Conservation (phyloP, 2,329 filamentous ascomycete genomes). For the Colletotrichum abscissum region DNA sequence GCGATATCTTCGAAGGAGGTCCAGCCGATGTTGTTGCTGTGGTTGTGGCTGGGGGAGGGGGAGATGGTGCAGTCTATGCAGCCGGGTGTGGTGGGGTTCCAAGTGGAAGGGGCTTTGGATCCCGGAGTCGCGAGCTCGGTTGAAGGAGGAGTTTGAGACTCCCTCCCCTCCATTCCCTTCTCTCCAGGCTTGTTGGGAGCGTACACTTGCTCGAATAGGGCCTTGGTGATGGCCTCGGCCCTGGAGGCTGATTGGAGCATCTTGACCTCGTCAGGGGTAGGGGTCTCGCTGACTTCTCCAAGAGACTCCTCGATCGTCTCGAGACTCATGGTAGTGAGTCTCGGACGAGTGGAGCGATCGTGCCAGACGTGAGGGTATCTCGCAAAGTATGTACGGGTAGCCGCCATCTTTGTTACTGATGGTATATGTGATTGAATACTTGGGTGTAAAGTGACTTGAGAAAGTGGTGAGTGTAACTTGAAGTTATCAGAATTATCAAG, state of each 20-base stretch:
- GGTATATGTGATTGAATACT: background rate
- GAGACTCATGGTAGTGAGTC: background rate
- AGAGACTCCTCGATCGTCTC: background rate
- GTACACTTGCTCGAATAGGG: background rate
- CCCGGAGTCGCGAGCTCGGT: too few species aligned
- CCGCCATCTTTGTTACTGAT: background rate
- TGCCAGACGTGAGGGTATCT: background rate
- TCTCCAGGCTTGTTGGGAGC: too few species aligned
- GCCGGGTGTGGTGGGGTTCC: background rate
- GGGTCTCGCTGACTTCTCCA: background rate
- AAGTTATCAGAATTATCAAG: too few species aligned
- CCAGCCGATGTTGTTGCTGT: background rate
- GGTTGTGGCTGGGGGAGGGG: too few species aligned
- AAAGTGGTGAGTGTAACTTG: too few species aligned
- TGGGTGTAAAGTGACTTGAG: background rate
- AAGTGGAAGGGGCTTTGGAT: too few species aligned
- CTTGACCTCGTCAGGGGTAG: background rate
- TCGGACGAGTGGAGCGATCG: background rate
- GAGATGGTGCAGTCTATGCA: background rate
- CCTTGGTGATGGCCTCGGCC: background rate
- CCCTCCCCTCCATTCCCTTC: too few species aligned
- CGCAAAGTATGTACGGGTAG: background rate
- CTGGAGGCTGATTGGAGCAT: background rate
- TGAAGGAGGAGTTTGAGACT: too few species aligned
- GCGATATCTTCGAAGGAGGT: background rate